Base-by-base conservation (phyloP, 2,329 filamentous ascomycete genomes). In the Exophiala phaeomuriformis region DNA sequence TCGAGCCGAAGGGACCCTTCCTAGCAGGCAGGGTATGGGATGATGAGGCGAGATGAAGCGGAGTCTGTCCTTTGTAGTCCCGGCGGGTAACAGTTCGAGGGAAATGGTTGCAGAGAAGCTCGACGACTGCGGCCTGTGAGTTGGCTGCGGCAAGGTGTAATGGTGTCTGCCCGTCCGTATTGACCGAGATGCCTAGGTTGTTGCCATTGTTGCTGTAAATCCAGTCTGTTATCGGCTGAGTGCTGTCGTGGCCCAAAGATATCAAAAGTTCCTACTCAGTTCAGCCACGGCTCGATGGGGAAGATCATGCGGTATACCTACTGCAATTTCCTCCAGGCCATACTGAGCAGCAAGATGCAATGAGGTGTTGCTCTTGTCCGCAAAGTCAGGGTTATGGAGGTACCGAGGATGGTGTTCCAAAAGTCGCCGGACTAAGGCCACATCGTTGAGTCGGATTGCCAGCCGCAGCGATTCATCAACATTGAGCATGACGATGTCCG, bases 341-440 rank as follows among this genome's bases (percentile, higher is more conserved):
- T 89, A 76, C 5, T 80, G 81, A 7, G 86, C 86, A 41, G 89
- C 87, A 2, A 95, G 78, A 68, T 95, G 89, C 37, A 95, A 78
- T 59, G 83, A 89, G 2, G 88, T 91, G 72, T 94, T 93, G 68
- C 85, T 86, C 61, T 88, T 83, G 57, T 83, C 77, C 3, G 82
- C 80, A 63, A 81, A 79, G 69, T 95, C 88, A 2, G 89, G 88
- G 66, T 95, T 95, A 65, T 85, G 84, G 30, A 95, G 75, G 58
- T 85, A 80, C 12, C 72, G 67, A 0, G 85, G 86, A 65, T 91
- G 83, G 55, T 83, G 83, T 60, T 77, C 80, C 61, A 94, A 76
- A 66, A 95, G 90, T 67, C 89, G 86, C 62, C 78, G 73, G 62
- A 90, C 85, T 60, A 95, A 84, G 52, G 82, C 73, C 69, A 79